Conservation (phyloP, 257 asterid species). For the Solanum sejunctum region DNA sequence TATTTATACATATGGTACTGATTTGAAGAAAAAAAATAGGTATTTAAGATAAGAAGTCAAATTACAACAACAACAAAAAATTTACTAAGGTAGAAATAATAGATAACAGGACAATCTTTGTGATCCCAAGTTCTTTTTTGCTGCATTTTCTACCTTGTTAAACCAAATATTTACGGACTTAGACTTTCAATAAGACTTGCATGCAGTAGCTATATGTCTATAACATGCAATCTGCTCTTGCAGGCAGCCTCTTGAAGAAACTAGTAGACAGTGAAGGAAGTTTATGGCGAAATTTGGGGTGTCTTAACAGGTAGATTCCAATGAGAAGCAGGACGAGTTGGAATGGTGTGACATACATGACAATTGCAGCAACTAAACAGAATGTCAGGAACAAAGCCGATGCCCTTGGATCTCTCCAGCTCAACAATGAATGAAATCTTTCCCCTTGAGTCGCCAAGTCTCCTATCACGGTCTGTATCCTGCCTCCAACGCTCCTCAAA, state of each 20-base stretch:
- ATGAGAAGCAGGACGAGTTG: slow-evolving; percentile 29
- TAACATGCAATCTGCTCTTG: slow-evolving; percentile 64
- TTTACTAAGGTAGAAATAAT: background rate
- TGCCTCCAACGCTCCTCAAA: slow-evolving; percentile 63
- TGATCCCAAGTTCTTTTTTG: background rate
- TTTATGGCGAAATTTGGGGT: slow-evolving; percentile 60
- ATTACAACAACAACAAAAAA: background rate
- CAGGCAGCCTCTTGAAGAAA: slow-evolving; percentile 81
- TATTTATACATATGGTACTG: background rate
- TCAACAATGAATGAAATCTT: slow-evolving; percentile 42
- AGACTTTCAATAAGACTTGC: too few species aligned
- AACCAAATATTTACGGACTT: background rate
- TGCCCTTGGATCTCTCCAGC: slow-evolving; percentile 83
- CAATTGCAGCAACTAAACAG: slow-evolving; percentile 49
- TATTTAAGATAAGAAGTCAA: background rate
- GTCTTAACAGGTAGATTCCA: slow-evolving; percentile 51
- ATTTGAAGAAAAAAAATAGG: too few species aligned
- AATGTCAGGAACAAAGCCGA: slow-evolving; percentile 54
- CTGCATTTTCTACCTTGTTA: background rate
- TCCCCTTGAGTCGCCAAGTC: slow-evolving; percentile 83
- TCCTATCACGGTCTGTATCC: slow-evolving; percentile 64
- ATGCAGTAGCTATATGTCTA: background rate
- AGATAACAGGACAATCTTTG: background rate
- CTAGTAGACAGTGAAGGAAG: slow-evolving; percentile 34
- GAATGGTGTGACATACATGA: slow-evolving; percentile 50